Base-by-base conservation (phyloP, 78 protist genomes). In the Bigelowiella natans region DNA sequence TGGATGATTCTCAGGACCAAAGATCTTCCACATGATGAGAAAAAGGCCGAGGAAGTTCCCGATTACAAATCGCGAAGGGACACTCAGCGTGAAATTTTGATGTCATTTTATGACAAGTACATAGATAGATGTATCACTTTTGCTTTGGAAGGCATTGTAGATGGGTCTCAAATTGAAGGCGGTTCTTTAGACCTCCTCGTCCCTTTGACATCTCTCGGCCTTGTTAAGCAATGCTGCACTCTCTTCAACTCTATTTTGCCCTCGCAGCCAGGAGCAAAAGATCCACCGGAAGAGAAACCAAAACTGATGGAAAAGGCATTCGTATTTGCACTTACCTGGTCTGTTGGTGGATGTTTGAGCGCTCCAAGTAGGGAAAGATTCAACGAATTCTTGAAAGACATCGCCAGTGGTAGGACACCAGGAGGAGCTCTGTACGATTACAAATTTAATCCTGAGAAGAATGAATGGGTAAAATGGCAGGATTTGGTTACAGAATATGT, bases 391-490 rank as follows among this genome's bases (percentile, higher is more conserved):
- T 0, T 96, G 89, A 94, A 94, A 93, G 36, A 86, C 38, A 28
- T 26, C 7, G 73, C 73, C 73, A 90, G 34, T 29, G 93, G 1
- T 30, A 29, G 38, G n/a, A 1, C 36, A 2, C 91, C 40, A 30
- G 18, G 18, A 7, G 73, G 73, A 7, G 7, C 73, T 40, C 93
- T 96, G 64, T 95, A 83, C 88, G 95, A 94, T 37, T 96, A 39
- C 93, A 1, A 0, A 38, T 95, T 93, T 83, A 90, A 94, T 93
- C 0, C 39, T 11, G 40, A 31, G 3, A 31, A 38, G 51, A 37
- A 11, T 1, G 38, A 18, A 11, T 96, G 98, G 98, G 2, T 0
- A 11, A 93, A 95, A 31, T 96, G 98, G 98, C 0, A 1, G 31
- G 39, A 0, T 26, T 2, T 29, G 1, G 95, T 95, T 11, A 31